These are phyloP conservation scores for Kwoniella sp. DNA, from an alignment of 768 basidiomycete species.

Conservation along the genomic window DNA sequence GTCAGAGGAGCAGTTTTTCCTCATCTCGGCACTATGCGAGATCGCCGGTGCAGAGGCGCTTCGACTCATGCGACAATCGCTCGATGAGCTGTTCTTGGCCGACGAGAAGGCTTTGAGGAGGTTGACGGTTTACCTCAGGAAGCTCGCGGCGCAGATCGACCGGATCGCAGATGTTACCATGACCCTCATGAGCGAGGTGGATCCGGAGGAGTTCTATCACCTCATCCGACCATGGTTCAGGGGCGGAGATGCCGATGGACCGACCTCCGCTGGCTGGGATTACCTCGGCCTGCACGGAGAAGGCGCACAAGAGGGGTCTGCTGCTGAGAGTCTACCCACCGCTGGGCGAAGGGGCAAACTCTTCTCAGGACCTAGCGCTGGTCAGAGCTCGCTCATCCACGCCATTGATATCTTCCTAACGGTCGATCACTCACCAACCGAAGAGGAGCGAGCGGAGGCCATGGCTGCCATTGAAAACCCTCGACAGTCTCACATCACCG, in stretches of 20 bases:
- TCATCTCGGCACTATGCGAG: conserved; percentile 80
- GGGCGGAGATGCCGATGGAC: conserved; percentile 63
- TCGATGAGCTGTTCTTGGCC: conserved; percentile 85
- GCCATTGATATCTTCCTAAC: conserved; percentile 50
- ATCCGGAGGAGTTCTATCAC: conserved; percentile 78
- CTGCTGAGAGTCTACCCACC: conserved; percentile 8
- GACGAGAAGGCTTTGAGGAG: conserved; percentile 63
- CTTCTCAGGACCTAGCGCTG: conserved; percentile 84
- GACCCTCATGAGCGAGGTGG: conserved; percentile 64
- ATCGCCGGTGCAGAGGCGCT: conserved; percentile 77
- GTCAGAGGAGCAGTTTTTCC: conserved; percentile 83
- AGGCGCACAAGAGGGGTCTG: conserved; percentile 51
- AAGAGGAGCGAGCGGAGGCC: conserved; percentile 9
- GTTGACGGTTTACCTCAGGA: conserved; percentile 63
- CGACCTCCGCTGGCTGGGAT: conserved; percentile 52
- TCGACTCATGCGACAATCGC: conserved; percentile 73
- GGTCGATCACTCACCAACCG: conserved; percentile 53
- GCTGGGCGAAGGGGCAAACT: conserved; percentile 25
- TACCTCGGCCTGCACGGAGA: conserved; percentile 64
- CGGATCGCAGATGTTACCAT: conserved; percentile 62
- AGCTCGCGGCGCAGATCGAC: conserved; percentile 64
- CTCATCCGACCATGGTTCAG: conserved; percentile 88
- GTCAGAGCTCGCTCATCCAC: conserved; percentile 82
- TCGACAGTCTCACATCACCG: neutral
- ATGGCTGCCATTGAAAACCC: conserved; percentile 3